Percentiles rank a stretch among this genome's conserved stretches.
These are phyloP conservation scores for Aspergillus texensis DNA, from an alignment of 2,329 filamentous ascomycete genomes.

Conservation along the genomic window DNA sequence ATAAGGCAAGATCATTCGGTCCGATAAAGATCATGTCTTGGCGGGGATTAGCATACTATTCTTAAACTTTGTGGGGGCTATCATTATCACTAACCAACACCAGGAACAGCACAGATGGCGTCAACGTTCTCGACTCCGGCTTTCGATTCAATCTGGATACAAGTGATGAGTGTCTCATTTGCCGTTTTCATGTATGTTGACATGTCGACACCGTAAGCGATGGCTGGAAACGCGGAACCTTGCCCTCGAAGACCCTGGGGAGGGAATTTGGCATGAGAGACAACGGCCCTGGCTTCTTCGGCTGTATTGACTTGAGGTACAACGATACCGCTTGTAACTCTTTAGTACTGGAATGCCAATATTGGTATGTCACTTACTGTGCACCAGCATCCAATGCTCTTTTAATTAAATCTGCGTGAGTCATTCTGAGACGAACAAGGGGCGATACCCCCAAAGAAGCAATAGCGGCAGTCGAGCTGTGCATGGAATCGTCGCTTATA, in stretches of 20 bases:
- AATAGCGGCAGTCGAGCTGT: conserved; percentile 29
- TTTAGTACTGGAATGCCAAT: background rate
- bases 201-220: conserved; percentile 34
- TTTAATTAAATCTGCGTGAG: conserved; percentile 27
- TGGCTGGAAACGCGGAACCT: conserved; percentile 28
- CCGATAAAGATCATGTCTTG: conserved; percentile 37
- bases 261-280: conserved; percentile 30
- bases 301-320: conserved; percentile 51
- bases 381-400: conserved; percentile 29
- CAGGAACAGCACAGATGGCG: conserved; percentile 40
- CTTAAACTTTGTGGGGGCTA: background rate
- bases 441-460: conserved; percentile 28
- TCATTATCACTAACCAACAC: conserved; percentile 26
- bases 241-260: conserved; percentile 30
- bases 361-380: conserved; percentile 17
- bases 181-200: conserved; percentile 37
- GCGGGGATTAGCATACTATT: background rate
- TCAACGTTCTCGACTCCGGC: conserved; percentile 44
- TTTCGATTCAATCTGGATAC: conserved; percentile 44
- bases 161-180: conserved; percentile 35
- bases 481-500: conserved; percentile 32
- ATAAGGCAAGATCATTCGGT: conserved; percentile 24
- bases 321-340: conserved; percentile 53
- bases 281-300: conserved; percentile 41
- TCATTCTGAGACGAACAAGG: conserved; percentile 25